These are phyloP conservation scores for Escallonia herrerae DNA, from an alignment of 129 eudicot species.

Conservation along the genomic window DNA sequence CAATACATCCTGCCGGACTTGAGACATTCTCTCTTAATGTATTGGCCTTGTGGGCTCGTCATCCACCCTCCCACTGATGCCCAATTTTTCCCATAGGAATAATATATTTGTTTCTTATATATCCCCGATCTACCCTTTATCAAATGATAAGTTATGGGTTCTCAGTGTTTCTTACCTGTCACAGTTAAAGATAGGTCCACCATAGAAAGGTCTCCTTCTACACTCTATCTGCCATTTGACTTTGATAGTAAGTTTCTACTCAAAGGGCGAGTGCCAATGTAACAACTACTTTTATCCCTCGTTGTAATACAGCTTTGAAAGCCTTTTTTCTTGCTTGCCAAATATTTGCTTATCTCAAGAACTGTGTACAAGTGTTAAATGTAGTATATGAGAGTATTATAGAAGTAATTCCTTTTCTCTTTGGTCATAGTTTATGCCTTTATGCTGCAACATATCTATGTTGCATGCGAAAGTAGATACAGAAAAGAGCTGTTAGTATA, in stretches of 20 bases:
- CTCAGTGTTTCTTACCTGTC: conserved; percentile 27
- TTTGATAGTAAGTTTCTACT: background rate
- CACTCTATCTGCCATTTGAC: background rate
- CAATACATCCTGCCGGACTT: too few relatives aligned
- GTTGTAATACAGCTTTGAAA: background rate
- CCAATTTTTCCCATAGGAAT: background rate
- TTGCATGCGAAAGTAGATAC: too few relatives aligned
- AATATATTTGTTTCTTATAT: background rate
- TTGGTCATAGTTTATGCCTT: too few relatives aligned
- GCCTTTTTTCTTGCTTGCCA: too few relatives aligned
- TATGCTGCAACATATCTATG: too few relatives aligned
- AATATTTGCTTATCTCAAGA: too few relatives aligned
- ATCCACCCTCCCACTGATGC: background rate
- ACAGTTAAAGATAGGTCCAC: conserved; percentile 21
- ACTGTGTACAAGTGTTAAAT: too few relatives aligned
- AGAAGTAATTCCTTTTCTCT: too few relatives aligned
- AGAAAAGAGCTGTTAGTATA: too few relatives aligned
- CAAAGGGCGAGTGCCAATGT: background rate
- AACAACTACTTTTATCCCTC: background rate
- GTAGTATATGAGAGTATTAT: too few relatives aligned
- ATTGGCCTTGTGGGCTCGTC: too few relatives aligned
- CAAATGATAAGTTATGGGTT: conserved; percentile 16
- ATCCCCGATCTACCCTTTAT: background rate
- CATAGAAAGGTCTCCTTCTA: conserved; percentile 4
- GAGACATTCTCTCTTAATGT: too few relatives aligned